Evolutionary conservation across 148 eudicot species (phyloP).

Genomic region (Fallopia convolvulus): DNA sequence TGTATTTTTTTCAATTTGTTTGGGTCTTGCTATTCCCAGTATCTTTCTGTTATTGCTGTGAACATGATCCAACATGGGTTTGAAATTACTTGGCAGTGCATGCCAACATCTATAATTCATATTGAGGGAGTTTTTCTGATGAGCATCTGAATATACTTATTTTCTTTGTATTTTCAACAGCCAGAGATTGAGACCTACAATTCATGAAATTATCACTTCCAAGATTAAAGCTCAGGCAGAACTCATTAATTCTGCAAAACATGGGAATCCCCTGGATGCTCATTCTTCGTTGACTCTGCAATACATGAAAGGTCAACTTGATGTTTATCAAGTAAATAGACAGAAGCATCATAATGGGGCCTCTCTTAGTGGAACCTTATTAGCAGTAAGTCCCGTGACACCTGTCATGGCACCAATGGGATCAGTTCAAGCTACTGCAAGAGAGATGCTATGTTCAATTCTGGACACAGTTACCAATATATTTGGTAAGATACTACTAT

Average conservation of each 20-base stretch:
- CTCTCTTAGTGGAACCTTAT: conserved; percentile 52
- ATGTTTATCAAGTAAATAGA: conserved; percentile 57
- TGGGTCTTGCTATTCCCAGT: neutral
- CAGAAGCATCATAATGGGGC: conserved; percentile 71
- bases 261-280: conserved; percentile 47
- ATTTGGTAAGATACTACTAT: conserved; percentile 59
- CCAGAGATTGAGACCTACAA: conserved; percentile 89
- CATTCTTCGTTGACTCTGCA: conserved; percentile 48
- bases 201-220: conserved; percentile 74
- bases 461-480: conserved; percentile 65
- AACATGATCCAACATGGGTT: neutral
- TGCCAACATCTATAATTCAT: neutral
- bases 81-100: conserved; percentile 1
- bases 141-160: conserved; percentile 1
- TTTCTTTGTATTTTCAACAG: conserved; percentile 31
- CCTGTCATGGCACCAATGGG: conserved; percentile 94
- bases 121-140: neutral
- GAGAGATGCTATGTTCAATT: conserved; percentile 75
- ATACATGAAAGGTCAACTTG: conserved; percentile 73
- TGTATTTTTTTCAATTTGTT: neutral
- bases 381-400: conserved; percentile 89
- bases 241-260: conserved; percentile 43
- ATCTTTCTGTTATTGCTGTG: neutral
- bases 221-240: conserved; percentile 80
- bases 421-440: conserved; percentile 86